phyloP scores from a whole-genome alignment of 805 yeast genomes.

The Ogataea kodamae region DNA sequence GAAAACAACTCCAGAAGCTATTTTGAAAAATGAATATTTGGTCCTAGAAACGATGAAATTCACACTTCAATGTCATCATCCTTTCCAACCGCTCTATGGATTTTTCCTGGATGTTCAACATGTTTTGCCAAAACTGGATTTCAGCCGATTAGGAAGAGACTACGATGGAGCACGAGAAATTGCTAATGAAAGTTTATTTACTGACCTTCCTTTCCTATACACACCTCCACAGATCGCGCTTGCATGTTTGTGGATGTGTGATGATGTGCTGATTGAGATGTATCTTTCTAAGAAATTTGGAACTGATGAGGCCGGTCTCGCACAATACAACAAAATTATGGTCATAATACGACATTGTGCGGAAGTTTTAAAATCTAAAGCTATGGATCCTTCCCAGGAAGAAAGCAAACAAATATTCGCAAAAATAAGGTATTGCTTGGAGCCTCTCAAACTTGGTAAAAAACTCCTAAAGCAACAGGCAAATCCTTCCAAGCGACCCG shows the following conservation, averaged over 20 bases:
- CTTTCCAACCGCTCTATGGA: constrained; percentile 88
- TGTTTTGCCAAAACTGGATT: constrained; percentile 46
- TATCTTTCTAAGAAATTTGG: constrained; percentile 66
- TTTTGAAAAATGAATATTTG: constrained; percentile 75
- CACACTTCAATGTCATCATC: constrained; percentile 83
- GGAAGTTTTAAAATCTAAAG: constrained; percentile 37
- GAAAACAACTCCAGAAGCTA: constrained; percentile 60
- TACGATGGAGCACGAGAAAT: constrained; percentile 68
- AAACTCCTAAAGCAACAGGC: constrained; percentile 21
- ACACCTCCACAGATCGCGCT: constrained; percentile 96
- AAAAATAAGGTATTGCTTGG: constrained; percentile 58
- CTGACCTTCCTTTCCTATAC: constrained; percentile 72
- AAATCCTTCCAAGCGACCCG: constrained; percentile 10
- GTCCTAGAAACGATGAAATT: constrained; percentile 73
- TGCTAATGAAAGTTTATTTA: constrained; percentile 63
- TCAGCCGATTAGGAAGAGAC: constrained; percentile 57
- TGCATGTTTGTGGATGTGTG: constrained; percentile 71
- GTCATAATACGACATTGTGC: constrained; percentile 48
- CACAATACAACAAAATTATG: constrained; percentile 43
- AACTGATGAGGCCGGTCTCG: constrained; percentile 17
- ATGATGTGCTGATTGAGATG: constrained; percentile 58
- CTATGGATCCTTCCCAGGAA: constrained; percentile 49
- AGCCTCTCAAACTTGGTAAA: constrained; percentile 42
- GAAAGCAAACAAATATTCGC: constrained; percentile 61
- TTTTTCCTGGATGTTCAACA: constrained; percentile 86